Evolutionary conservation across 768 basidiomycete species (phyloP).

Genomic region (Lactifluus subvellereus): DNA sequence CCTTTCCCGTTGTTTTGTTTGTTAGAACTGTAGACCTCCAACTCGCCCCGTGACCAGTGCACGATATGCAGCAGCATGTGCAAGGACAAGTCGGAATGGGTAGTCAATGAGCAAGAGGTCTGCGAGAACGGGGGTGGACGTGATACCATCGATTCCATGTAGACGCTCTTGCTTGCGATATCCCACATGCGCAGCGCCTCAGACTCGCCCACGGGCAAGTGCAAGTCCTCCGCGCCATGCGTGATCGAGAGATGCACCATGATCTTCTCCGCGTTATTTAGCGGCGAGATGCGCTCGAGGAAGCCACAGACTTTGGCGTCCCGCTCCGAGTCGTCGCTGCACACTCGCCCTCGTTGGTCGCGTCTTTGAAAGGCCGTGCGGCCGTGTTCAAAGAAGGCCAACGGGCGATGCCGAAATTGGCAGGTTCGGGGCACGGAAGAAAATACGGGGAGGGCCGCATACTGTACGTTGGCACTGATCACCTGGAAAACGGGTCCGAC

Average conservation of each 20-base stretch:
- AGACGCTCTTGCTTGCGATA: constrained; percentile 30
- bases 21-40: constrained; percentile 35
- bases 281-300: constrained; percentile 36
- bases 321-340: constrained; percentile 35
- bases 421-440: constrained; percentile 37
- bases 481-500: background rate
- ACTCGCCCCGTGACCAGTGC: constrained; percentile 26
- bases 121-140: no score
- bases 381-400: constrained; percentile 41
- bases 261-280: constrained; percentile 36
- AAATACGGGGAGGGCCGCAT: constrained; percentile 32
- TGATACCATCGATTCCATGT: constrained; percentile 35
- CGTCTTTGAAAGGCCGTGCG: constrained; percentile 27
- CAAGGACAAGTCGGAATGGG: no score
- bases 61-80: no score
- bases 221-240: constrained; percentile 39
- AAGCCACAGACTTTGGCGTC: constrained; percentile 35
- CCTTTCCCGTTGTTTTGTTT: no score
- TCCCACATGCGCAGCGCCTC: constrained; percentile 36
- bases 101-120: no score
- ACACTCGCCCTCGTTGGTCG: constrained; percentile 35
- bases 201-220: constrained; percentile 34
- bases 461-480: background rate
- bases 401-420: constrained; percentile 38
- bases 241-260: constrained; percentile 36